Evolutionary conservation across 2,329 filamentous ascomycete species (phyloP).

Genomic region (Colletotrichum tropicale): DNA sequence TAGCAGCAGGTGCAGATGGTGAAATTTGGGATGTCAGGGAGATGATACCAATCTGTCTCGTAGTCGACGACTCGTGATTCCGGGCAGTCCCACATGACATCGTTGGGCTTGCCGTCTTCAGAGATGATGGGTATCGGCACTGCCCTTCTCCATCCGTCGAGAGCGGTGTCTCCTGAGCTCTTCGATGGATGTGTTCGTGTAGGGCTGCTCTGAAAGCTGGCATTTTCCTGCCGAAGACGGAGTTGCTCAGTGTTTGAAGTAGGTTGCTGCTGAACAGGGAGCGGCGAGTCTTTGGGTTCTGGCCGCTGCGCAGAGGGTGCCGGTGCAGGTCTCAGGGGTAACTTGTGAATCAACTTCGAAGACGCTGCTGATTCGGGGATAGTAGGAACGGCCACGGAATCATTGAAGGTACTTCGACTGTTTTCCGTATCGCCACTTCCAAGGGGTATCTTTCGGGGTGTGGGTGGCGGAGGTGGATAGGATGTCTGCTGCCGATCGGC

Average conservation of each 20-base stretch:
- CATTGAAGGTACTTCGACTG: too few relatives aligned
- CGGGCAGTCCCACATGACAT: constrained; percentile 31
- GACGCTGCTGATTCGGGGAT: neutral
- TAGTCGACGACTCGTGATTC: constrained; percentile 30
- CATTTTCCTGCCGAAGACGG: neutral
- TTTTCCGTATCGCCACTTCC: neutral
- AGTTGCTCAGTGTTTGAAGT: neutral
- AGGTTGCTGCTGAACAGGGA: accelerated
- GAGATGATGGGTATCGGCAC: neutral
- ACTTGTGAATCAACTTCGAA: neutral
- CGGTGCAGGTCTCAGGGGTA: neutral
- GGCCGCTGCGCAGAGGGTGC: neutral
- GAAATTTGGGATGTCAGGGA: constrained; percentile 30
- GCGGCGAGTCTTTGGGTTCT: neutral
- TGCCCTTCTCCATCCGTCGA: neutral
- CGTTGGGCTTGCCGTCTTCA: constrained; percentile 23
- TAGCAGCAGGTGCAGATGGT: constrained; percentile 47
- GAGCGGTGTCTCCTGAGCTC: neutral
- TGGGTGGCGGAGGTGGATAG: neutral
- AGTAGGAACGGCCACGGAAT: too few relatives aligned
- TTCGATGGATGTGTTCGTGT: accelerated
- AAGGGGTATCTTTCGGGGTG: too few relatives aligned
- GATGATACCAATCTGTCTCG: constrained; percentile 34
- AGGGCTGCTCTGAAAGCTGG: neutral
- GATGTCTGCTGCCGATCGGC: neutral